Evolutionary conservation across 2,329 filamentous ascomycete species (phyloP).

Genomic region (Drechslerella coelobrocha): DNA sequence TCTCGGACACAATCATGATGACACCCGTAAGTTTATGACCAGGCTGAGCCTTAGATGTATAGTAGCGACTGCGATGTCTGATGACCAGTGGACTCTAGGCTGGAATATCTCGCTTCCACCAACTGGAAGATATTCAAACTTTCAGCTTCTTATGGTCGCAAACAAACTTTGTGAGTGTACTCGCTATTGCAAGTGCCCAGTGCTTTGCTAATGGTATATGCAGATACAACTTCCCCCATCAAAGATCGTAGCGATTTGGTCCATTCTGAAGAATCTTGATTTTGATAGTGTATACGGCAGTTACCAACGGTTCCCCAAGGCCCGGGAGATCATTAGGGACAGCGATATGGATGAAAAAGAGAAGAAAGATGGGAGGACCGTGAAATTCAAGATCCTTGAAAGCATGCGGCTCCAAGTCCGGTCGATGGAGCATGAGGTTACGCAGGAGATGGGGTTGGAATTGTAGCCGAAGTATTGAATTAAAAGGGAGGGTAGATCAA

Average conservation of each 20-base stretch:
- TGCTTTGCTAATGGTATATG: conserved; percentile 45
- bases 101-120: conserved; percentile 56
- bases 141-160: conserved; percentile 80
- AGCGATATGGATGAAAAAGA: conserved; percentile 61
- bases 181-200: neutral
- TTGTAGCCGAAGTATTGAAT: neutral
- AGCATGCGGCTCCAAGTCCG: conserved; percentile 77
- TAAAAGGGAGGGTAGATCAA: neutral
- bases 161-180: conserved; percentile 63
- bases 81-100: conserved; percentile 32
- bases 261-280: conserved; percentile 66
- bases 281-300: conserved; percentile 73
- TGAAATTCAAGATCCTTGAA: conserved; percentile 72
- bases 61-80: neutral
- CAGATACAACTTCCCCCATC: conserved; percentile 72
- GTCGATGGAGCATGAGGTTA: conserved; percentile 60
- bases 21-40: conserved; percentile 62
- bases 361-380: conserved; percentile 64
- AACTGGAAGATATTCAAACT: conserved; percentile 61
- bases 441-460: conserved; percentile 20
- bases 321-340: conserved; percentile 6
- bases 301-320: conserved; percentile 59
- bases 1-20: conserved; percentile 78
- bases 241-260: conserved; percentile 74
- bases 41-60: neutral